Base-by-base conservation (phyloP, 257 asterid species). In the Petunia secreta region DNA sequence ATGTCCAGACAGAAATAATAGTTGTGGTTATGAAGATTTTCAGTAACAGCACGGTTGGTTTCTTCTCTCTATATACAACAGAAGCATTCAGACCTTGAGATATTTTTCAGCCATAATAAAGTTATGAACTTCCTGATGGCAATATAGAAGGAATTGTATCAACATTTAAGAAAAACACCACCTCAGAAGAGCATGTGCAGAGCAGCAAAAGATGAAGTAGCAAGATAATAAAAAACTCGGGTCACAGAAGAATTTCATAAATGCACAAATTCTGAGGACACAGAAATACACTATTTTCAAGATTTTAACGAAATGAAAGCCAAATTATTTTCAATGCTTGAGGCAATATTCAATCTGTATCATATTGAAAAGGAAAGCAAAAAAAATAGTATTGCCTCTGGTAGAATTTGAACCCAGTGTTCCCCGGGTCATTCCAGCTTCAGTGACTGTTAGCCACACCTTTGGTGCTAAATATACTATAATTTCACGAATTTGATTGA, bases 401-500 rank as follows among this genome's bases (percentile, higher is more conserved):
- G 7, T 37, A 37, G 71, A 25, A 64, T 63, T 63, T 37, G 69
- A 37, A 37, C 16, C 14, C 44, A 4, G 16, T 63, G 16, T 63
- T 44, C 8, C 2, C 10, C 37, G 16, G 46, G 36, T 63, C 69
- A 64, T 64, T 13, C 5, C 4, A 64, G 34, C 50, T 64, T 64
- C 25, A 37, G 5, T 48, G 62, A 10, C 34, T 0, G 13, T 6
- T 48, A 48, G 60, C 44, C 43, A 71, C 60, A 48, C 60, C 60
- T 71, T 69, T 67, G n/a, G 75, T 67, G 75, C 57, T 43, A 68
- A 43, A 46, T 69, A 54, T 69, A 46, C 41, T 69, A 46, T 46
- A 46, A 10, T 16, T 69, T 69, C 77, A 5, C 0, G 41, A 46
- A 9, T 46, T 46, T 69, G 76, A 69, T 69, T 25, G 59, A 69